Evolutionary conservation across 2,329 filamentous ascomycete species (phyloP), one percentile per base, ranked within the genome.

Genomic region (Teratosphaeria destructans): DNA sequence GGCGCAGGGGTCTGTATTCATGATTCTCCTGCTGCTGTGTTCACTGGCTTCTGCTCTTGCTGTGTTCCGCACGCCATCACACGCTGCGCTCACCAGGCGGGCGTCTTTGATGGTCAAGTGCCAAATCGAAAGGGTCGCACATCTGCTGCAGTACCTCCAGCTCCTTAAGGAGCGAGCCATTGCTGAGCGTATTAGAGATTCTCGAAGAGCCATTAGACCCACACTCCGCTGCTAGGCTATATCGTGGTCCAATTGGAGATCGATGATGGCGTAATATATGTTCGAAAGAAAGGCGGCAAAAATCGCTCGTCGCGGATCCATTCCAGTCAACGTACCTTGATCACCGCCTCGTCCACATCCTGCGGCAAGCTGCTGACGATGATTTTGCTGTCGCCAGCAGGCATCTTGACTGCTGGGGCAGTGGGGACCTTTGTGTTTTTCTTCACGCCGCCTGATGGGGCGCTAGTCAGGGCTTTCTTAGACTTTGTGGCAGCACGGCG

Each of bases 241-340:
- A 54, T 26, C 32, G 35, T 19, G 32, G 26, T 56, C 39, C 12
- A 49, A 49, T 19, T 12, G 27, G 37, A 35, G 4, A 32, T 43
- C 54, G 37, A 7, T 16, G 29, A 8, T 23, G 27, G 57, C 47
- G 47, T 10, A n/a, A 37, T 37, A 52, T 54, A 55, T 39, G 26
- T 47, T 19, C 58, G 58, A 56, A 27, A 37, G 43, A 59, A 59
- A 35, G 57, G 58, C 58, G 58, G 58, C 58, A 29, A 57, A 56
- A 59, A 59, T 37, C 52, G 52, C 35, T n/a, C 27, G 43, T 34
- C 59, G 47, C 53, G 47, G 74, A 72, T 63, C 74, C 68, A 63
- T 60, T 87, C 88, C 84, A 82, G 86, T 91, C 88, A 91, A 99
- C 94, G 95, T 99, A 99, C 94, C 94, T 99, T 97, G 81, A 99